These are phyloP conservation scores for Achlya hypogyna DNA, from an alignment of 352 stramenopile genomes.

Conservation along the genomic window DNA sequence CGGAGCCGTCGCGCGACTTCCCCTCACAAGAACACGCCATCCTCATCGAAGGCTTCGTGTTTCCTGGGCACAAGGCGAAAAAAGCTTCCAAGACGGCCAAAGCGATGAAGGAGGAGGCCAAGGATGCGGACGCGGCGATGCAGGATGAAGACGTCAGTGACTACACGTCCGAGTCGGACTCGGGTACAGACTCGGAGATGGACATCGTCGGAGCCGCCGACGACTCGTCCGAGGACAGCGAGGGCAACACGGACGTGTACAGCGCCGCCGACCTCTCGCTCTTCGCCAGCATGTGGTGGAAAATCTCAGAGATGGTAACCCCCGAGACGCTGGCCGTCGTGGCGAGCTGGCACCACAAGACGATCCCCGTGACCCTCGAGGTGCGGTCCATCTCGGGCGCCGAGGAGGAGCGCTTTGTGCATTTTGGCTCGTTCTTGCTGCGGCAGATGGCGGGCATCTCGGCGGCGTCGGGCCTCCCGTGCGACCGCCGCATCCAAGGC, in stretches of 20 bases:
- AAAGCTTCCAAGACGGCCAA: conserved; percentile 40
- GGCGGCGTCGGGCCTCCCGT: neutral
- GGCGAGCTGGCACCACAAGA: neutral
- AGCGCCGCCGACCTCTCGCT: conserved; percentile 20
- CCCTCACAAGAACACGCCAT: conserved; percentile 45
- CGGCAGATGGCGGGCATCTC: neutral
- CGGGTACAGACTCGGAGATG: conserved; percentile 45
- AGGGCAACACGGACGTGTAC: conserved; percentile 29
- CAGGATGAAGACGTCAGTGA: conserved; percentile 53
- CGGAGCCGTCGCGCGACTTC: conserved; percentile 29
- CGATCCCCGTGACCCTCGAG: neutral
- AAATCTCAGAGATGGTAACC: conserved; percentile 18
- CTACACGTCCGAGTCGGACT: conserved; percentile 54
- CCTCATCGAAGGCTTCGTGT: conserved; percentile 77
- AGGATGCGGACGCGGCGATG: conserved; percentile 18
- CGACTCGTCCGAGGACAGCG: conserved; percentile 30
- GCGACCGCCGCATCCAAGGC: conserved; percentile 9
- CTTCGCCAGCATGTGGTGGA: conserved; percentile 14
- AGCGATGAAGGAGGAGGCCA: conserved; percentile 49
- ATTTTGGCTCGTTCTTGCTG: conserved; percentile 12
- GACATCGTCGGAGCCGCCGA: conserved; percentile 54
- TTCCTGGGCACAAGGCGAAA: conserved; percentile 63
- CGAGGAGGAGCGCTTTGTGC: neutral
- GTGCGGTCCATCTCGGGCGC: neutral
- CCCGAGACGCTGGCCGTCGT: conserved; percentile 1